Base-by-base conservation (phyloP, 306 rosid species). In the Dicorynia guianensis region DNA sequence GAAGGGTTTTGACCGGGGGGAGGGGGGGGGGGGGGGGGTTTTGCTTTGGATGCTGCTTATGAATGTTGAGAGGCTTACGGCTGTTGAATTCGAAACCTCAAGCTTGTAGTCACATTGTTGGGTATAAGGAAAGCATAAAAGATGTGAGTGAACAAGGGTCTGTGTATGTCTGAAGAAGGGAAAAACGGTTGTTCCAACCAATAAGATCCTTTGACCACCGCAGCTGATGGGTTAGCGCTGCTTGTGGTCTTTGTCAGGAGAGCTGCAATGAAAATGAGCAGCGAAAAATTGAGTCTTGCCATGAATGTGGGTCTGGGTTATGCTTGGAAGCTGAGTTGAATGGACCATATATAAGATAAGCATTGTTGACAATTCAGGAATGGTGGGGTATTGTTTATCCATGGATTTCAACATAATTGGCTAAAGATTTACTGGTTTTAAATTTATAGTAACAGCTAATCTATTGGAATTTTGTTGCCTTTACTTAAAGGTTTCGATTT, bases 81-180 rank as follows among this genome's bases (percentile, higher is more conserved):
- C 80, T 0, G 76, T 79, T 5, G 87, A 11, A 15, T 82, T 49
- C 14, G 92, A 4, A 6, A 86, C 14, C 5, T 84, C 46, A 0
- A 90, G 83, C 4, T 74, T 9, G 75, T 60, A 84, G 91, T 87
- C n/a, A 49, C 12, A 9, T 77, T 77, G 78, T 63, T 81, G 1
- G 95, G 97, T 7, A 12, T 6, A 13, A 88, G 72, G 62, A 90
- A 93, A 7, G 96, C 85, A 46, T 81, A 90, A 83, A 71, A 85
- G 7, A 93, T 40, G 74, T 88, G 97, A 7, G 96, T 93, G 82
- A 88, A 82, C 44, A 80, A 82, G 43, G 94, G 70, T 5, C 96
- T 87, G 85, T 90, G 52, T 38, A 93, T 84, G 71, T 90, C 69
- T 5, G 96, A 88, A 47, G 94, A 82, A 40, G 91, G 89, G 74